Percentiles rank a stretch among this genome's conserved stretches.
These are phyloP conservation scores for Rhodosporidiobolus sp. DNA, from an alignment of 768 basidiomycete genomes.

Conservation along the genomic window DNA sequence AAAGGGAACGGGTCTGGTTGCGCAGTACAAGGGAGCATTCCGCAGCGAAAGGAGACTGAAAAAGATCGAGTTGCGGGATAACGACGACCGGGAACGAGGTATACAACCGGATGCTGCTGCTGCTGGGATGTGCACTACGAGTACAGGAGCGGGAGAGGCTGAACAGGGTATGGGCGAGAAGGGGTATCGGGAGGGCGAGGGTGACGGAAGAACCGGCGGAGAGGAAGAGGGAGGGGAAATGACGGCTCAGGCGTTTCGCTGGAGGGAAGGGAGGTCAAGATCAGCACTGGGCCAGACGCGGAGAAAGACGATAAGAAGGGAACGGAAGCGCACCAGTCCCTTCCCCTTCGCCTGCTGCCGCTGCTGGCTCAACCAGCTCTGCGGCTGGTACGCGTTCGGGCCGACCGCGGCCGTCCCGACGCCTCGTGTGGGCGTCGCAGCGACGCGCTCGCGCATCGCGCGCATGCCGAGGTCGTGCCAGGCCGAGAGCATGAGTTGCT, in stretches of 20 bases:
- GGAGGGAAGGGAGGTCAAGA: too few relatives aligned
- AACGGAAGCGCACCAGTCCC: conserved; percentile 13
- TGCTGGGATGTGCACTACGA: too few relatives aligned
- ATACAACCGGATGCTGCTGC: too few relatives aligned
- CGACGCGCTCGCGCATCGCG: conserved; percentile 22
- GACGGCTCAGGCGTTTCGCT: not conserved
- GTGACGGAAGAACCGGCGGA: not conserved
- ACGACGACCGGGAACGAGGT: too few relatives aligned
- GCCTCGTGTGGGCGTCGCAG: not conserved
- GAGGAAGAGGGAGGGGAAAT: not conserved
- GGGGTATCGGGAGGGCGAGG: not conserved
- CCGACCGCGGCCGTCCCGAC: not conserved
- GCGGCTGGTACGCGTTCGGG: conserved; percentile 26
- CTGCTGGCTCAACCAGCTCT: conserved; percentile 37
- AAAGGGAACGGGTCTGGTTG: too few relatives aligned
- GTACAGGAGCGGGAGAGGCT: too few relatives aligned
- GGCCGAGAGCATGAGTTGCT: conserved; percentile 73
- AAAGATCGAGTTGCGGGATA: too few relatives aligned
- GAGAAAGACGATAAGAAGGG: not conserved
- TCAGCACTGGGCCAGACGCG: not conserved
- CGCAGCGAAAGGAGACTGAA: too few relatives aligned
- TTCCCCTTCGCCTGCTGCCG: conserved; percentile 15
- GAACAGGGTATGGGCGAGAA: too few relatives aligned
- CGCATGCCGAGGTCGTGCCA: conserved; percentile 66
- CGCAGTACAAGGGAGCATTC: too few relatives aligned